Percentiles rank a stretch among this genome's conserved stretches.
phyloP scores from a whole-genome alignment of 441 rosid genomes.

The Francoa sonchifolia region DNA sequence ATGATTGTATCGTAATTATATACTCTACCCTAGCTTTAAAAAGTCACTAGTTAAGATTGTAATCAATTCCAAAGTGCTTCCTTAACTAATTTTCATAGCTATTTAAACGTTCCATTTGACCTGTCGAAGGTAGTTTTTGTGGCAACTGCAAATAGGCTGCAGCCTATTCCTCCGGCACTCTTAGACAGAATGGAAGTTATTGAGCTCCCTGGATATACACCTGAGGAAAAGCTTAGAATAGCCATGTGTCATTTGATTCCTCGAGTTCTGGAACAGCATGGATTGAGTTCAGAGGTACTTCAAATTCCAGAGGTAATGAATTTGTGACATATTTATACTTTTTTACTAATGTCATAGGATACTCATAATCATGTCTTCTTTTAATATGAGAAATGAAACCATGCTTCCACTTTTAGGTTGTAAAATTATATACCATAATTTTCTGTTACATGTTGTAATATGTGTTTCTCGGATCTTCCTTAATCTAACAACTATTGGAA shows the following conservation, averaged over 20 bases:
- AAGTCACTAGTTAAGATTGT: conserved; percentile 7
- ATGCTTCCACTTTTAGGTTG: not conserved
- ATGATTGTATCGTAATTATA: too few species aligned
- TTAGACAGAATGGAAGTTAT: conserved; percentile 97
- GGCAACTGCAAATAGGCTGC: conserved; percentile 88
- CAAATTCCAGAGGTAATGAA: conserved; percentile 83
- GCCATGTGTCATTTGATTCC: conserved; percentile 91
- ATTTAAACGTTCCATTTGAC: conserved; percentile 94
- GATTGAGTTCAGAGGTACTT: conserved; percentile 81
- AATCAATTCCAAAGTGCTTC: conserved; percentile 13
- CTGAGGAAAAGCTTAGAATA: conserved; percentile 88
- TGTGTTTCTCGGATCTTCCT: too few species aligned
- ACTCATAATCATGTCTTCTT: not conserved
- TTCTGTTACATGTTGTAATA: not conserved
- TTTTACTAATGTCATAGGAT: not conserved
- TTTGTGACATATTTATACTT: conserved; percentile 1
- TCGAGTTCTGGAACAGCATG: conserved; percentile 91
- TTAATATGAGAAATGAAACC: not conserved
- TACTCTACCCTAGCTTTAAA: too few species aligned
- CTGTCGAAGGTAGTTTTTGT: conserved; percentile 91
- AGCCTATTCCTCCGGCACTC: conserved; percentile 93
- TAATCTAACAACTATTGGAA: too few species aligned
- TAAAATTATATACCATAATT: too few species aligned
- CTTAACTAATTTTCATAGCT: conserved; percentile 60
- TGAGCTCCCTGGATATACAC: conserved; percentile 95